These are phyloP conservation scores for Xerocomellus intermedius DNA, from an alignment of 768 basidiomycete species.

Conservation along the genomic window DNA sequence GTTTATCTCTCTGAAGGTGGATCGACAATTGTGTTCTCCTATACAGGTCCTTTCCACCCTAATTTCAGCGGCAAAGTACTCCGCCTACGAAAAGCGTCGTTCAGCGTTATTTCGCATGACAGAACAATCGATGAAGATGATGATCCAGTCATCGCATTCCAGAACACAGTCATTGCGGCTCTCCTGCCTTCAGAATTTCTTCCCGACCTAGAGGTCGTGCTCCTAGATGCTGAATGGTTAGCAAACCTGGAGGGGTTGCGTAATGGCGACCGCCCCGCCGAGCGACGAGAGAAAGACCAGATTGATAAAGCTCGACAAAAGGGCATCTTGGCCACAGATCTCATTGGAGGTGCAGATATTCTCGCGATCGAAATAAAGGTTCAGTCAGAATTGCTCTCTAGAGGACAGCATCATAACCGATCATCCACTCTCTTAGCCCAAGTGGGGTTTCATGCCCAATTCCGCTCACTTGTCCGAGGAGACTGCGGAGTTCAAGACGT, in stretches of 20 bases:
- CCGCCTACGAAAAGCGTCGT: constrained; percentile 64
- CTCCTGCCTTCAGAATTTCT: constrained; percentile 63
- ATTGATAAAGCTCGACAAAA: constrained; percentile 56
- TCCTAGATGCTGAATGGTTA: constrained; percentile 56
- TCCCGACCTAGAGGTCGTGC: constrained; percentile 52
- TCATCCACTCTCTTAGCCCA: constrained; percentile 58
- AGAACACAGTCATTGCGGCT: constrained; percentile 57
- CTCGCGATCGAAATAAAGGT: constrained; percentile 94
- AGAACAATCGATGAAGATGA: constrained; percentile 35
- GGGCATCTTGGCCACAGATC: constrained; percentile 78
- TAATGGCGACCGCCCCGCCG: constrained; percentile 52
- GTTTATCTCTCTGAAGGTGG: constrained; percentile 90
- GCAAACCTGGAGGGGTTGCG: constrained; percentile 45
- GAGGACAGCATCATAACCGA: constrained; percentile 1
- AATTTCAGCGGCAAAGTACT: constrained; percentile 65
- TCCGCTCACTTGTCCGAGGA: constrained; percentile 55
- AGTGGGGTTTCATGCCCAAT: constrained; percentile 92
- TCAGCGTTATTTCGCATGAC: constrained; percentile 12
- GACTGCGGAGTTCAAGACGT: constrained; percentile 59
- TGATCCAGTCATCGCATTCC: constrained; percentile 52
- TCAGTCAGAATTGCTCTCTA: constrained; percentile 8
- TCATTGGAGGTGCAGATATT: constrained; percentile 57
- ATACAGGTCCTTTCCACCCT: constrained; percentile 53
- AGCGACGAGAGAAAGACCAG: constrained; percentile 51
- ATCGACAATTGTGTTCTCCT: constrained; percentile 86